Base-by-base conservation (phyloP, 208 protist genomes). In the Trypanosoma avium region DNA sequence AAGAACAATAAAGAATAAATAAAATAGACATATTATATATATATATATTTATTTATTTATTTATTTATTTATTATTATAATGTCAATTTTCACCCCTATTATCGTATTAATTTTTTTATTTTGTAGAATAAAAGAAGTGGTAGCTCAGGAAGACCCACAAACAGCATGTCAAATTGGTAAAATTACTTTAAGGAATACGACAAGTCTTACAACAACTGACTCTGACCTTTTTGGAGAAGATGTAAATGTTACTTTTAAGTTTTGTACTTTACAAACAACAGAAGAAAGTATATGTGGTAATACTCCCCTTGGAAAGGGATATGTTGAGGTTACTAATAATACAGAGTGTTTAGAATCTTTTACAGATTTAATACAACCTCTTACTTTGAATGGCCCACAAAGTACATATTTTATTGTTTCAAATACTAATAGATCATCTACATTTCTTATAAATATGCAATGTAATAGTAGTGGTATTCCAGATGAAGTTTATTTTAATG, bases 331-430 rank as follows among this genome's bases (percentile, higher is more conserved):
- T 15, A 17, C 46, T 29, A 46, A 17, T 1, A 26, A 47, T 21
- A 46, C 21, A 15, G 47, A 40, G 33, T 65, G 60, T 21, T 21
- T 65, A 26, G 36, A 48, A n/a, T 56, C 60, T 33, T 65, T 65
- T 43, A 27, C 33, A 7, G 27, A 8, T 4, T 33, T 65, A 24
- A 21, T 30, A 33, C 2, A 29, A 10, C 60, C 46, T 8, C 60
- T 56, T 3, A 47, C 19, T 9, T 27, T 36, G 29, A 47, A 13
- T 33, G 33, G 19, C 0, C 22, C 3, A 15, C 9, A n/a, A 13
- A 40, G 17, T 32, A 50, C 57, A 26, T 62, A 38, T 24, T 49
- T 47, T 17, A 36, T 49, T 32, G 21, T 62, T 26, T 32, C 54
- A 32, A 47, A 29, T 30, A 21, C 30, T 4, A 47, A 27, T 29